Evolutionary conservation across 345 rosid genomes (phyloP), one percentile per base, ranked within the genome.

Genomic region (Atalantia buxifolia): DNA sequence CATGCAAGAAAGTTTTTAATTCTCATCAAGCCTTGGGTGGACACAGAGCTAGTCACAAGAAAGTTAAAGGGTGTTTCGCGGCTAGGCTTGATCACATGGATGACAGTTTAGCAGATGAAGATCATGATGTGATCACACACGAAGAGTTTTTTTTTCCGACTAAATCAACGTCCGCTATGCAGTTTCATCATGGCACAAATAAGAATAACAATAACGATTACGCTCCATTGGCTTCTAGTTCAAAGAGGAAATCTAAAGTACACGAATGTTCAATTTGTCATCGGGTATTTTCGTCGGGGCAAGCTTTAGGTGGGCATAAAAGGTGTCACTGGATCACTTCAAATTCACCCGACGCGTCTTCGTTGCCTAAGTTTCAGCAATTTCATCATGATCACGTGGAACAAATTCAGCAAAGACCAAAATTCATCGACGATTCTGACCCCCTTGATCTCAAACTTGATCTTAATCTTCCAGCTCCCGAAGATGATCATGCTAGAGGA

Each of bases 1-100:
- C 98, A 10, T 97, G 99, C 86, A 97, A 93, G 86, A 97, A 94
- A 83, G 98, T 94, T 76, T 97, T 97, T 86, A 88, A 91, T 84
- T 97, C 99, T 40, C 99, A 97, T 81, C 99, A 97, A 86, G 99
- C 99, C 18, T 81, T 97, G 75, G 99, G 99, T 3, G 99, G 99
- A 64, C 99, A 97, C 79, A 88, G 99, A 85, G 99, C 99, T 12
- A 97, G 99, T 85, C 99, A 97, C 86, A 94, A 97, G 88, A 97
- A 97, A 75, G 99, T 97, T 45, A 94, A 93, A 82, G 99, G 99
- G 33, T 97, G 99, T 76, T 97, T 93, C 79, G 99, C 99, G 14
- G 92, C 97, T 0, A 79, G 92, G 78, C 77, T 84, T 31, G 92
- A 90, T 73, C 84, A 81, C 1, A 74, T 73, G 1, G 87, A 87